Percentiles rank a stretch among this genome's conserved stretches.
Conservation (phyloP, 192 early-diverging fungal species). For the Umbelopsis ramanniana region DNA sequence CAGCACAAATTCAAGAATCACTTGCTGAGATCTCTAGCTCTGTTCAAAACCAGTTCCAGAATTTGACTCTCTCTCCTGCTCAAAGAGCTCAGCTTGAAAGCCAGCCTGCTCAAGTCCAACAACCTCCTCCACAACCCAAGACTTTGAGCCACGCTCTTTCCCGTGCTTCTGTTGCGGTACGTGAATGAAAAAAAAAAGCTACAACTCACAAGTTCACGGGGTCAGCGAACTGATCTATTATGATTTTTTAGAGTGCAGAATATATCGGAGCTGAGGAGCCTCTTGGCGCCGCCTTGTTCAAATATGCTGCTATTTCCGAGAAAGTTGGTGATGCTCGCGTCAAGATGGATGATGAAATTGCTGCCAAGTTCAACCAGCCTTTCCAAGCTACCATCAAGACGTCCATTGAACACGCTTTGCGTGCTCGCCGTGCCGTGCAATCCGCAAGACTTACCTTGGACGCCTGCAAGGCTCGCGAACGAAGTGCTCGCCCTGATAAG, state of each 20-base stretch:
- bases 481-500: conserved; percentile 69
- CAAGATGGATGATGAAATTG: conserved; percentile 74
- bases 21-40: conserved; percentile 72
- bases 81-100: conserved; percentile 49
- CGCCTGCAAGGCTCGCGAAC: conserved; percentile 79
- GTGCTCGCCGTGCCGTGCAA: conserved; percentile 84
- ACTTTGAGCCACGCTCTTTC: conserved; percentile 79
- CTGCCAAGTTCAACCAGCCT: conserved; percentile 77
- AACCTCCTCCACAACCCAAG: conserved; percentile 50
- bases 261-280: conserved; percentile 81
- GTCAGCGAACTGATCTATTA: conserved; percentile 69
- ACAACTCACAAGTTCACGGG: conserved; percentile 57
- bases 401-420: conserved; percentile 80
- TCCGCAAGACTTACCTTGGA: conserved; percentile 85
- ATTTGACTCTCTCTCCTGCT: conserved; percentile 53
- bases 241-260: conserved; percentile 62
- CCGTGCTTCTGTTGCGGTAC: conserved; percentile 57
- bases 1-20: conserved; percentile 69
- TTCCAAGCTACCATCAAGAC: conserved; percentile 71
- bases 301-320: conserved; percentile 86
- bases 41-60: conserved; percentile 66
- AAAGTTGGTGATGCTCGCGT: conserved; percentile 82
- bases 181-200: neutral
- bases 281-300: conserved; percentile 82
- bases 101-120: conserved; percentile 34